Evolutionary conservation across 2,329 filamentous ascomycete genomes (phyloP).

Genomic region (Penicillium sp.): DNA sequence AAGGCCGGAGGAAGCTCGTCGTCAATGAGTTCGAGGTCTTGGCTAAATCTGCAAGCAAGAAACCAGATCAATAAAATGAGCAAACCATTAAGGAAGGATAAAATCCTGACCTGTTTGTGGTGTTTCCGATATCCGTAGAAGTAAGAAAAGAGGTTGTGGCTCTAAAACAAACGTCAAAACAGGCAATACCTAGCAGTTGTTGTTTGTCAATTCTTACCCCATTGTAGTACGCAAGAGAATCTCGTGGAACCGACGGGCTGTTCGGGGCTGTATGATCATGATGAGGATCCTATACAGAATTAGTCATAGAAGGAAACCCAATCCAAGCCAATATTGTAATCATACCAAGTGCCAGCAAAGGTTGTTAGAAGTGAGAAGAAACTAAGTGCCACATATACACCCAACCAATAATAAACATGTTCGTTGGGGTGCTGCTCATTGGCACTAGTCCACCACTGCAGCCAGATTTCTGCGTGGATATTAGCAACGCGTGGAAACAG

Average conservation of each 20-base stretch:
- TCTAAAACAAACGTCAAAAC: conserved; percentile 6
- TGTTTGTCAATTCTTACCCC: conserved; percentile 3
- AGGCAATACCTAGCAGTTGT: background rate
- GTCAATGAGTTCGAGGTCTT: conserved; percentile 32
- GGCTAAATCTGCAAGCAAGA: conserved; percentile 22
- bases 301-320: background rate
- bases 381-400: conserved; percentile 23
- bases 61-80: background rate
- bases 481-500: background rate
- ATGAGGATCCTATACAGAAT: conserved; percentile 10
- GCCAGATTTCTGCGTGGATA: conserved; percentile 19
- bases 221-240: conserved; percentile 17
- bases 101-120: conserved; percentile 16
- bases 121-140: conserved; percentile 17
- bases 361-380: conserved; percentile 13
- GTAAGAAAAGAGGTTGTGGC: conserved; percentile 31
- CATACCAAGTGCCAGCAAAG: conserved; percentile 13
- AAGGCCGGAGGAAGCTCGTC: conserved; percentile 24
- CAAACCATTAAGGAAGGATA: too few species aligned
- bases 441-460: conserved; percentile 23
- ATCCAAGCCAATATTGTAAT: background rate
- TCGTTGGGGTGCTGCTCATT: conserved; percentile 21
- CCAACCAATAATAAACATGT: conserved; percentile 20
- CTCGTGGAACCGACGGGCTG: conserved; percentile 18
- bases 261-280: conserved; percentile 20